Base-by-base conservation (phyloP, 192 early-diverging fungal genomes). In the Allomyces macrogynus region DNA sequence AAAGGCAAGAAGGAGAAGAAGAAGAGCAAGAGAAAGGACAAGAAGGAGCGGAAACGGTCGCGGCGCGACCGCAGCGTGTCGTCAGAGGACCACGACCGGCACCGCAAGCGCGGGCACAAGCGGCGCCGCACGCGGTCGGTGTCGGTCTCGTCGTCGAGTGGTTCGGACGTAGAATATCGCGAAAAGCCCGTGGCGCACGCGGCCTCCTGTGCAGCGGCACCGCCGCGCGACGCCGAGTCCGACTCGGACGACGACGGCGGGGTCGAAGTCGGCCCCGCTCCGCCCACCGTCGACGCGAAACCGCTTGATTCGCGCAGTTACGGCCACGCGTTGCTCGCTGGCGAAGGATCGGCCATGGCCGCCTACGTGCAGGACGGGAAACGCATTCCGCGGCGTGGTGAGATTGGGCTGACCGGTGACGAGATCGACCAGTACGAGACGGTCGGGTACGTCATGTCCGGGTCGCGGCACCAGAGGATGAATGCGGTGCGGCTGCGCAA, bases 361-460 rank as follows among this genome's bases (percentile, higher is more conserved):
- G 82, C 86, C 0, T 96, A 87, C 75, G 84, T 95, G 25, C 87
- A 91, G 66, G 81, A 87, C 61, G 91, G 91, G 40, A 91, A 96
- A 71, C 88, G 93, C 67, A 95, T 98, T 67, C 93, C 93, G 5
- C 87, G 93, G 63, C 86, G 93, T 76, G 95, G 93, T 77, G 95
- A 98, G 75, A 92, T 98, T 75, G 93, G 93, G 61, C 73, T 95
- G 23, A 83, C 86, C 69, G 83, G 86, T 64, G 72, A 87, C 40
- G 77, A 92, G 73, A 98, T 98, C 72, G 80, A 84, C 64, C 71
- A 82, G 20, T 90, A 81, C 71, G 95, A 98, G 72, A 71, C 75
- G 24, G 86, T 84, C 4, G 95, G 95, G 25, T 98, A 85, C 71
- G 95, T 98, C 12, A 98, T 98, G 95, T 89, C 86, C 62, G 95